Base-by-base conservation (phyloP, 2,329 filamentous ascomycete species). In the Didymella exigua region DNA sequence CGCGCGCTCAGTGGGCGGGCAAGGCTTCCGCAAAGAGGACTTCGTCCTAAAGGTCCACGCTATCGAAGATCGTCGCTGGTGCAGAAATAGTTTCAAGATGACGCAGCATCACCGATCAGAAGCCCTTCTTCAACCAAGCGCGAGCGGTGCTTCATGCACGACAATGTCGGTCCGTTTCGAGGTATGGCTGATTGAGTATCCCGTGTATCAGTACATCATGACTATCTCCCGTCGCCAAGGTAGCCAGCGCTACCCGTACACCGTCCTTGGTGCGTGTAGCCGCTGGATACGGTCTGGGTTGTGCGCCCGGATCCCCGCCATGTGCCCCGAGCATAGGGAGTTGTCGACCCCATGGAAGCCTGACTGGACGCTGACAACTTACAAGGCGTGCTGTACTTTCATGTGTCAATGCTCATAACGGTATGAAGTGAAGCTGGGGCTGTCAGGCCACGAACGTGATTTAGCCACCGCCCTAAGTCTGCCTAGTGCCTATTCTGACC, bases 221-320 rank as follows among this genome's bases (percentile, higher is more conserved):
- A 41, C 23, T 49, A 49, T 48, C 50, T 48, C 30, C 37, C 47
- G 42, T 27, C 31, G 30, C 5, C 3, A 29, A 29, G 36, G 44
- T 50, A n/a, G 37, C 29, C 29, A 30, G 21, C 37, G 40, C 47
- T 51, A 49, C 37, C 45, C 50, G 3, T 40, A 9, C 29, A 33
- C 36, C 49, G 30, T 34, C 41, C 23, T 41, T 44, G 19, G 38
- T 56, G 44, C 41, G 50, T 30, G 34, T 33, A 56, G 38, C 52
- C 41, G 42, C 55, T 52, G 38, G 47, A 43, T 53, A 43, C 29
- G 27, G 41, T 14, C 7, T 36, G 26, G 19, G 18, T 26, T 56
- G 54, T 49, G 54, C 56, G 49, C 47, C 48, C 65, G 63, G 65
- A 49, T 61, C 65, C 63, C 65, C 63, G 56, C 65, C 59, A 55